phyloP scores from a whole-genome alignment of 148 eudicot genomes.

The Drosera capensis region DNA sequence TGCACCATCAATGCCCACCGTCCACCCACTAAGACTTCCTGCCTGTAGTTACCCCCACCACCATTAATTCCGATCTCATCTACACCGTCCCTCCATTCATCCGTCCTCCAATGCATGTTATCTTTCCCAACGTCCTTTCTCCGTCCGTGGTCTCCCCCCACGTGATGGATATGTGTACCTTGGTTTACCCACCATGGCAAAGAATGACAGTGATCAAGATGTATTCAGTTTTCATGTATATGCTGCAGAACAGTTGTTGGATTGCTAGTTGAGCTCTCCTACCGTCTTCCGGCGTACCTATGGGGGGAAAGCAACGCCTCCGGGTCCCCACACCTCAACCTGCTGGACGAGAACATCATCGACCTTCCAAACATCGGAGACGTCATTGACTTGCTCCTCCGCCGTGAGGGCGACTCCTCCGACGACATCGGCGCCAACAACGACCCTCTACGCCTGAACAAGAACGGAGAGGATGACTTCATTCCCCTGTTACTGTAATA shows the following conservation, averaged over 20 bases:
- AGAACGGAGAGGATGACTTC: conserved; percentile 71
- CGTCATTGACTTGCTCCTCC: conserved; percentile 38
- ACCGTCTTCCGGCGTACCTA: conserved; percentile 38
- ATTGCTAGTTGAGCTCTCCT: too few relatives aligned
- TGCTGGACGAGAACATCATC: conserved; percentile 34
- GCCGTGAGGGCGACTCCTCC: too few relatives aligned
- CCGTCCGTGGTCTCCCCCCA: too few relatives aligned
- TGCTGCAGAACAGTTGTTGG: too few relatives aligned
- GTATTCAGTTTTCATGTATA: conserved; percentile 9
- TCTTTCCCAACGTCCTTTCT: neutral
- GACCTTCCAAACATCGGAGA: conserved; percentile 56
- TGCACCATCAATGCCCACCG: too few relatives aligned
- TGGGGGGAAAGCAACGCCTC: conserved; percentile 92
- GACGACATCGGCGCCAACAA: too few relatives aligned
- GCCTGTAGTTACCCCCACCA: too few relatives aligned
- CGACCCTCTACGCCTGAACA: conserved; percentile 38
- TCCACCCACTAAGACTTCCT: too few relatives aligned
- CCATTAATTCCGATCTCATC: conserved; percentile 1
- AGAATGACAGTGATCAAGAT: too few relatives aligned
- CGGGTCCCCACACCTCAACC: conserved; percentile 74
- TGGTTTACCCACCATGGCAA: too few relatives aligned
- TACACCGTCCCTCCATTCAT: conserved; percentile 1
- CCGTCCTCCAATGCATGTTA: neutral
- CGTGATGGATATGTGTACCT: too few relatives aligned
- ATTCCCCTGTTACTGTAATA: conserved; percentile 36